Conservation (phyloP, 2,329 filamentous ascomycete species). For the Ophiostoma sp. region DNA sequence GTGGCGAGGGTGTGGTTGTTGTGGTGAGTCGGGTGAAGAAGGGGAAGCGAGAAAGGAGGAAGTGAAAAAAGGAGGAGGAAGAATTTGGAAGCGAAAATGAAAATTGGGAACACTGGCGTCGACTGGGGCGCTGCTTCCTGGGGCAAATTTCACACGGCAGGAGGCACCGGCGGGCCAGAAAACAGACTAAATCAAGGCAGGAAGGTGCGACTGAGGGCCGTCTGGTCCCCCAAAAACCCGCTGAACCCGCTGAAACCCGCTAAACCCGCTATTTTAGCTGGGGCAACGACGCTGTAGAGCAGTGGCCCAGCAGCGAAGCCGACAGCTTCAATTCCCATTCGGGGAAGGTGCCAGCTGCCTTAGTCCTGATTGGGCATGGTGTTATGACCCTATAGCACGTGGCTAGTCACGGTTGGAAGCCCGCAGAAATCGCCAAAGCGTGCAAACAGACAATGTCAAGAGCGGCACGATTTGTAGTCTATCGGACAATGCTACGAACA, state of each 20-base stretch:
- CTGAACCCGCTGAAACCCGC: background rate
- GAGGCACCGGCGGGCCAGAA: background rate
- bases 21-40: slow-evolving; percentile 11
- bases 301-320: background rate
- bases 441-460: background rate
- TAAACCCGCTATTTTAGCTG: slow-evolving; percentile 6
- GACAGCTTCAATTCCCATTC: background rate
- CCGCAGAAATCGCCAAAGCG: background rate
- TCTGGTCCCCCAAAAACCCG: background rate
- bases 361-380: background rate
- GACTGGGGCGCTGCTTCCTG: slow-evolving; percentile 1
- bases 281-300: background rate
- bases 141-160: slow-evolving; percentile 20
- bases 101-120: slow-evolving; percentile 20
- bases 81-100: slow-evolving; percentile 18
- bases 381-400: slow-evolving; percentile 24
- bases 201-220: slow-evolving; percentile 5
- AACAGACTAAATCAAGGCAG: slow-evolving; percentile 8
- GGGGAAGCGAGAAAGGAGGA: slow-evolving; percentile 6
- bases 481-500: background rate
- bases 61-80: slow-evolving; percentile 18
- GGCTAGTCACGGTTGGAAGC: slow-evolving; percentile 26
- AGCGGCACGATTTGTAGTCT: background rate
- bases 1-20: slow-evolving; percentile 7
- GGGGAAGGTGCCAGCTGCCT: background rate